These are phyloP conservation scores for cucumber (Cucumis sativus) DNA, from an alignment of 306 rosid genomes.

Conservation along the genomic window Cucumber_9930_V3 NC_026657.2:9270001-9270500, in stretches of 20 bases:
- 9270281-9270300: neutral
- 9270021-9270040: constrained; percentile 86
- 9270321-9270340: neutral
- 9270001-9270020: constrained; percentile 82
- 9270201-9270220: neutral
- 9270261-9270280: neutral
- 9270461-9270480: neutral
- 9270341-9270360: neutral
- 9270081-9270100: neutral
- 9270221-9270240: neutral
- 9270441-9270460: neutral
- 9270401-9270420: neutral
- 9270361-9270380: too few relatives aligned
- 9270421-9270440: neutral
- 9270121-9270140: too few relatives aligned
- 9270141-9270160: neutral
- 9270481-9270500: neutral
- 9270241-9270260: neutral
- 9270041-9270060: constrained; percentile 87
- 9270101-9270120: too few relatives aligned
- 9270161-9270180: neutral
- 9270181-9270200: neutral
- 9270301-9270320: neutral
- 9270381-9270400: neutral
- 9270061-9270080: constrained; percentile 34